Evolutionary conservation across 768 basidiomycete species (phyloP), one percentile per base, ranked within the genome.

Genomic region (Mycena maculata): DNA sequence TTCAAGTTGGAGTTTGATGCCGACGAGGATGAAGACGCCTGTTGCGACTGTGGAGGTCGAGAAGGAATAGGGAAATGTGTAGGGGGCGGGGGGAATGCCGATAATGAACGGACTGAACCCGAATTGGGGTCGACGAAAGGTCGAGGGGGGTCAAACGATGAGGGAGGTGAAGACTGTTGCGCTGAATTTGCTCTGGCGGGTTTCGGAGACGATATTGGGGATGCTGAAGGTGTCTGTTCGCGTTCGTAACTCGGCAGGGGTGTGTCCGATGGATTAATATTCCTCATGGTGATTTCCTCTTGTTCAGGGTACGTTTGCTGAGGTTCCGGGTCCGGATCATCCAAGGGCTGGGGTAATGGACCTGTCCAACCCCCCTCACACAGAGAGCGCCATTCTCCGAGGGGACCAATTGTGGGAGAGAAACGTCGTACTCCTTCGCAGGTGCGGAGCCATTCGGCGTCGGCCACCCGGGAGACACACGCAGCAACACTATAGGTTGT

Each of bases 291-390:
- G 5, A 31, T 27, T 7, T 20, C 20, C 5, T 70, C 65, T 22
- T 65, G 59, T 18, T 15, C 45, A 6, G 47, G 67, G 9, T 54
- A 57, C 4, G 68, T 61, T 22, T 63, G 45, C 30, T 64, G 30
- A 8, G 65, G 30, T 13, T 65, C 57, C 10, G 58, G 67, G 45
- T 76, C 75, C 18, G 75, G 65, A 45, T 79, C 77, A 10, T 77
- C 80, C 12, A 89, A 75, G 68, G 83, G 82, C 15, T 74, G 74
- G 4, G 89, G 88, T 7, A 86, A 47, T 10, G 79, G 73, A 4
- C 89, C 88, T 6, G 80, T 78, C 90, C 92, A 94, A 11, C 87
- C 87, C 15, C 90, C 92, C 79, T 95, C 93, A 71, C 92, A 94
- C 3, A 91, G 79, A 7, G 88, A 82, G 56, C 87, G 84, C 88